These are phyloP conservation scores for Proliferodiscus dingleyae DNA, from an alignment of 2,329 filamentous ascomycete species.

Conservation along the genomic window DNA sequence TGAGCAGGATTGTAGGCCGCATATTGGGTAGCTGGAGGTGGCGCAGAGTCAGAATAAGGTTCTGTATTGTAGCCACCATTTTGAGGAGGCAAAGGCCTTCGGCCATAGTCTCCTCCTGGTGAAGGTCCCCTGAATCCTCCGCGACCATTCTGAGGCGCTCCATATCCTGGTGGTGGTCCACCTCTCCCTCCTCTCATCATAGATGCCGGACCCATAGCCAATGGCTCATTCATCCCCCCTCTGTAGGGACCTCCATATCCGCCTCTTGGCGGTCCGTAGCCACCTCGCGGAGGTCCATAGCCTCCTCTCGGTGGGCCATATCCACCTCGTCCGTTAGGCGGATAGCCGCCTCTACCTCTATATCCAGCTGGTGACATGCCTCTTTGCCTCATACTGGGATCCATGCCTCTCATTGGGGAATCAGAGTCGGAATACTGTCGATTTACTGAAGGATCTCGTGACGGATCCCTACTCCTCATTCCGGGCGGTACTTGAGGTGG, in stretches of 20 bases:
- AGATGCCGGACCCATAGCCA: slow-evolving; percentile 32
- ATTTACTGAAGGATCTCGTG: slow-evolving; percentile 44
- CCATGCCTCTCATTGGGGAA: no score
- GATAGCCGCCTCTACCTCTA: slow-evolving; percentile 36
- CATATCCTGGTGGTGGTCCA: slow-evolving; percentile 38
- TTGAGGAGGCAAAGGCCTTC: slow-evolving; percentile 22
- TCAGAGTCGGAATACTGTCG: slow-evolving; percentile 36
- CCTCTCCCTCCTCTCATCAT: slow-evolving; percentile 41
- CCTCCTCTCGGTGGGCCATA: slow-evolving; percentile 40
- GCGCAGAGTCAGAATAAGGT: slow-evolving; percentile 10
- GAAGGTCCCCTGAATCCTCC: slow-evolving; percentile 14
- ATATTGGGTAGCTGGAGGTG: slow-evolving; percentile 20
- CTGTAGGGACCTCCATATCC: slow-evolving; percentile 8
- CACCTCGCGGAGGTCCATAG: slow-evolving; percentile 41
- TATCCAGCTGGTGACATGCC: slow-evolving; percentile 22
- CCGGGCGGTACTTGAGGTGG: slow-evolving; percentile 21
- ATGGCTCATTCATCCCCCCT: slow-evolving; percentile 24
- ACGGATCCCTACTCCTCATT: slow-evolving; percentile 43
- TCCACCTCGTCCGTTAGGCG: slow-evolving; percentile 51
- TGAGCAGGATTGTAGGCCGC: slow-evolving; percentile 25
- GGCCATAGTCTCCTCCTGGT: slow-evolving; percentile 13
- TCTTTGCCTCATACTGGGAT: slow-evolving; percentile 26
- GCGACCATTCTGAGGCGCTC: slow-evolving; percentile 13
- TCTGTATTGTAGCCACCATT: slow-evolving; percentile 13
- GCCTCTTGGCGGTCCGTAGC: slow-evolving; percentile 34